Evolutionary conservation across 768 basidiomycete genomes (phyloP).

Genomic region (Candolleomyces eurysporus): DNA sequence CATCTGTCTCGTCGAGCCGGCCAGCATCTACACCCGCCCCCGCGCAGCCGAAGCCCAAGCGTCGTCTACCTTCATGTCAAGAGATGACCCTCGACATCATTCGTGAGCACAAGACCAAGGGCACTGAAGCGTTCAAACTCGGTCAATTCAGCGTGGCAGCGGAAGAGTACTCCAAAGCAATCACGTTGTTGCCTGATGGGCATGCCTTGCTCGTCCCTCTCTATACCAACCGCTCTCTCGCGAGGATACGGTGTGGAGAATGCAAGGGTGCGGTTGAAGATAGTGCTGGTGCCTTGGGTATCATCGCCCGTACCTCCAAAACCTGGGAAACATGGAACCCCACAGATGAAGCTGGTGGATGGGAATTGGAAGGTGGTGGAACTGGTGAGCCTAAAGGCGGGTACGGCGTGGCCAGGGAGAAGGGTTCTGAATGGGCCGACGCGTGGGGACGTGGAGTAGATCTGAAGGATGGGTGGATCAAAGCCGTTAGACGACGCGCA

Average conservation of each 20-base stretch:
- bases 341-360: conserved; percentile 10
- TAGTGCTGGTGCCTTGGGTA: conserved; percentile 52
- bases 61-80: conserved; percentile 42
- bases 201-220: conserved; percentile 75
- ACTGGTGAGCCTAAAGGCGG: conserved; percentile 14
- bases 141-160: conserved; percentile 86
- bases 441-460: conserved; percentile 51
- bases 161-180: conserved; percentile 66
- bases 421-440: conserved; percentile 41
- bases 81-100: conserved; percentile 50
- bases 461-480: conserved; percentile 71
- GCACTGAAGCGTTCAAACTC: conserved; percentile 83
- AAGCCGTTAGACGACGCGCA: conserved; percentile 80
- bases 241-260: conserved; percentile 77
- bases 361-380: conserved; percentile 6
- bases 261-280: conserved; percentile 64
- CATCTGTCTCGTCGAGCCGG: conserved; percentile 32
- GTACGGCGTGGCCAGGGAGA: conserved; percentile 31
- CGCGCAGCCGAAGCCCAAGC: conserved; percentile 21
- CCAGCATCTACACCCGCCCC: conserved; percentile 33
- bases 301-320: conserved; percentile 39
- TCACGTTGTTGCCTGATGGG: conserved; percentile 59
- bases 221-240: conserved; percentile 81
- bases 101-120: conserved; percentile 58
- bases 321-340: conserved; percentile 10